phyloP scores from a whole-genome alignment of 345 rosid genomes.

The Pseudoturritis turrita region DNA sequence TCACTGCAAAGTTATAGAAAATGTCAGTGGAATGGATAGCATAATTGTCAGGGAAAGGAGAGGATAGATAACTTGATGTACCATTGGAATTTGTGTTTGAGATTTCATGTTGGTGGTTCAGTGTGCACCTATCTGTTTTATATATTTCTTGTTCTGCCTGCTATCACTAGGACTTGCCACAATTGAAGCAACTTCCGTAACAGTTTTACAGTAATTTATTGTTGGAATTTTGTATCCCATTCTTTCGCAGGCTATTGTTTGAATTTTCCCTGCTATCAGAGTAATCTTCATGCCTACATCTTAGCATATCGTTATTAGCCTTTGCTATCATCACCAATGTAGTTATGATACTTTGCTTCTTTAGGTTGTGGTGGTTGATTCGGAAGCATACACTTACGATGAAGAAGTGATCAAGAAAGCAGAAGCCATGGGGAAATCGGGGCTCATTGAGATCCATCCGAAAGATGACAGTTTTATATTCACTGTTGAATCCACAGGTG shows the following conservation, averaged over 20 bases:
- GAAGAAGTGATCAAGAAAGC: slow-evolving; percentile 90
- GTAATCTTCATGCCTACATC: background rate
- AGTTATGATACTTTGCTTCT: background rate
- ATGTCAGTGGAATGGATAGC: background rate
- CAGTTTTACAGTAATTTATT: background rate
- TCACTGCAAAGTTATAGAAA: background rate
- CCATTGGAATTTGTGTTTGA: background rate
- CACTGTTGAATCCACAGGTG: slow-evolving; percentile 93
- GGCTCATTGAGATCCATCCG: slow-evolving; percentile 75
- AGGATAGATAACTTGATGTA: background rate
- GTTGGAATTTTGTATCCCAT: background rate
- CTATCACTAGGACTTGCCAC: background rate
- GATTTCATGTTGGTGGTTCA: background rate
- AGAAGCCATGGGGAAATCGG: slow-evolving; percentile 89
- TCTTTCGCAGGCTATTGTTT: background rate
- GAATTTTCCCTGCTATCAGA: background rate
- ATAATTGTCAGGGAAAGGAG: background rate
- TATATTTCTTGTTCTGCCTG: background rate
- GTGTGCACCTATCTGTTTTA: background rate
- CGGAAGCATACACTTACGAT: slow-evolving; percentile 88
- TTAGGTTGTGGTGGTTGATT: slow-evolving; percentile 79
- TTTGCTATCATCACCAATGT: background rate
- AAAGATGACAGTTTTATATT: slow-evolving; percentile 87
- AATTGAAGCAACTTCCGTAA: background rate
- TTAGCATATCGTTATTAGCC: background rate